These are phyloP conservation scores for Gnetum montanum DNA, from an alignment of 75 land plant genomes.

Conservation along the genomic window DNA sequence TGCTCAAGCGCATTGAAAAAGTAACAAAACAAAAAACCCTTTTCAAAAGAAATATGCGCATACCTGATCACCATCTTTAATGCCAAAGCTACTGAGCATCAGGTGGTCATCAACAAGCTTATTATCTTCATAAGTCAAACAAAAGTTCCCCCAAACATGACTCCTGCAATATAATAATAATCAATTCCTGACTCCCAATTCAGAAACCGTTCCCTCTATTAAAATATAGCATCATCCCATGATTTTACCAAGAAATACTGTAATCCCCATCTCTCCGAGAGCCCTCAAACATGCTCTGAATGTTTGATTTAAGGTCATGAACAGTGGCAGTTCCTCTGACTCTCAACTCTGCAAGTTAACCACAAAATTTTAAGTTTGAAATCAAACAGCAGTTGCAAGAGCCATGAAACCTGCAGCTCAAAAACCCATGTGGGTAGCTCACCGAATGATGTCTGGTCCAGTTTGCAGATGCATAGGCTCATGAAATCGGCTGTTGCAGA, in stretches of 20 bases:
- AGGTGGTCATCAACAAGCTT: constrained; percentile 10
- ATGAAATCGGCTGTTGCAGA: neutral
- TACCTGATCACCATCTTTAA: constrained; percentile 9
- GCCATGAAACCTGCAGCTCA: neutral
- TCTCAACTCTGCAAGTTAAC: constrained; percentile 3
- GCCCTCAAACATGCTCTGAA: constrained; percentile 2
- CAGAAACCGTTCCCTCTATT: neutral
- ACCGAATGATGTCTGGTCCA: constrained; percentile 5
- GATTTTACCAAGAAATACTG: constrained; percentile 11
- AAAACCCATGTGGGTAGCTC: neutral
- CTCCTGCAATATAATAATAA: constrained; percentile 7
- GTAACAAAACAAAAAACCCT: too few relatives aligned
- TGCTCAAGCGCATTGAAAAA: too few relatives aligned
- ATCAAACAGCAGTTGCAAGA: neutral
- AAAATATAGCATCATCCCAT: neutral
- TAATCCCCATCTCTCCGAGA: neutral
- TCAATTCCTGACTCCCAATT: neutral
- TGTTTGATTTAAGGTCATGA: constrained; percentile 6
- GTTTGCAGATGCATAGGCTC: neutral
- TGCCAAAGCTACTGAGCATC: constrained; percentile 5
- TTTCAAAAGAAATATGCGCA: neutral
- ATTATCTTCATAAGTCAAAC: constrained; percentile 6
- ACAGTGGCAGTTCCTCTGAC: constrained; percentile 5
- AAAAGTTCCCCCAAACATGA: constrained; percentile 22
- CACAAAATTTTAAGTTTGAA: neutral